Evolutionary conservation across 1,284 basidiomycete species (phyloP).

Genomic region (Cryptococcus deneoformans): DNA sequence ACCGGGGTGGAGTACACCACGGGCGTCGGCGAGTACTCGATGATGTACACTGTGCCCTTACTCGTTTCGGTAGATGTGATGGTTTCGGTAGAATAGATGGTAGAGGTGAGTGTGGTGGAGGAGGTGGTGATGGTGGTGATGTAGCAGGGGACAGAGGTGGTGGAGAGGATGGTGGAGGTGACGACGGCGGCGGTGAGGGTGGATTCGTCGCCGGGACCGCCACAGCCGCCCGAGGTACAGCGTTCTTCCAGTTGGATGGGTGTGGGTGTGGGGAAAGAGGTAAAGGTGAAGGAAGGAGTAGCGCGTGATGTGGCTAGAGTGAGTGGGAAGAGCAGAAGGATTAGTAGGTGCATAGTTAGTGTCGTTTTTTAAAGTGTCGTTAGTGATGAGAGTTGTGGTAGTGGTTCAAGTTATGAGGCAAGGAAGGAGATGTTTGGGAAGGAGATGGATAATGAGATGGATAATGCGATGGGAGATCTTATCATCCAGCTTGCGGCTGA

Average conservation of each 20-base stretch:
- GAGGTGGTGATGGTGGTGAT: conserved; percentile 33
- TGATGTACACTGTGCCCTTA: conserved; percentile 30
- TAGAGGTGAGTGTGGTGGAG: conserved; percentile 22
- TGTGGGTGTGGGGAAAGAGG: not conserved
- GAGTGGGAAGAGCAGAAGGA: not conserved
- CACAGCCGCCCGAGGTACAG: conserved; percentile 20
- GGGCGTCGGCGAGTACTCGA: conserved; percentile 29
- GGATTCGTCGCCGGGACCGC: conserved; percentile 13
- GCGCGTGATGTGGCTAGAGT: not conserved
- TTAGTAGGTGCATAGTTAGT: not conserved
- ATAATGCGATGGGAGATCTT: not conserved
- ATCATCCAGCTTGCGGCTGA: not conserved
- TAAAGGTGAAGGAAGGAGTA: not conserved
- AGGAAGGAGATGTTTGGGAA: not conserved
- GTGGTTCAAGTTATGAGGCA: not conserved
- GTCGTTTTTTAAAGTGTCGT: not conserved
- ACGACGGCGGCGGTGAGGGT: conserved; percentile 25
- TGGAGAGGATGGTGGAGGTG: conserved; percentile 31
- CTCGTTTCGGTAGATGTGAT: conserved; percentile 33
- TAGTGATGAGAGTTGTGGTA: not conserved
- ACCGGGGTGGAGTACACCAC: conserved; percentile 20
- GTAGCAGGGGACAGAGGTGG: conserved; percentile 37
- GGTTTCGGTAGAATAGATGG: conserved; percentile 35
- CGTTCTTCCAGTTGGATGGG: conserved; percentile 8
- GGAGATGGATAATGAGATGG: not conserved